Evolutionary conservation across 352 stramenopile genomes (phyloP).

Genomic region (Globisporangium viniferum): DNA sequence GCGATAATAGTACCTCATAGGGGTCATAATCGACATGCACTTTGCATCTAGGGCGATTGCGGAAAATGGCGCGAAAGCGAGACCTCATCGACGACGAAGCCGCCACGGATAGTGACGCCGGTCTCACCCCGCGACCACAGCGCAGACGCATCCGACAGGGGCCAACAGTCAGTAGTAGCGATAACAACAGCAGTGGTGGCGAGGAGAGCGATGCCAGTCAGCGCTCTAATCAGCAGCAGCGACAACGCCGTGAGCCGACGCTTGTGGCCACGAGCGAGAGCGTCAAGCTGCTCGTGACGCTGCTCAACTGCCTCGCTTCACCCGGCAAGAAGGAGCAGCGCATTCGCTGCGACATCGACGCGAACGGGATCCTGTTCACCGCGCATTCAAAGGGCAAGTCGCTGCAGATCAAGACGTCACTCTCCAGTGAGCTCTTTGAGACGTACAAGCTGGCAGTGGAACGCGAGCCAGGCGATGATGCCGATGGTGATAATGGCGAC

Average conservation of each 20-base stretch:
- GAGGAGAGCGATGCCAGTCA: not conserved
- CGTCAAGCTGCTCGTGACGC: slow-evolving; percentile 71
- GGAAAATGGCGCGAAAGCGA: slow-evolving; percentile 8
- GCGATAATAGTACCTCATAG: not conserved
- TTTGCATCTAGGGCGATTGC: not conserved
- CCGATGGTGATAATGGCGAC: slow-evolving; percentile 13
- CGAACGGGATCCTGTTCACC: slow-evolving; percentile 64
- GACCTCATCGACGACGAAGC: not conserved
- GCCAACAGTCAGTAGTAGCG: not conserved
- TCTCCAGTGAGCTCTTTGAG: slow-evolving; percentile 75
- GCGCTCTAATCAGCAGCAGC: not conserved
- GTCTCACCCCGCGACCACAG: not conserved
- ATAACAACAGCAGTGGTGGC: not conserved
- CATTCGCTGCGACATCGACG: slow-evolving; percentile 74
- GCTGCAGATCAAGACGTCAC: slow-evolving; percentile 84
- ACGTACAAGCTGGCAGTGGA: slow-evolving; percentile 41
- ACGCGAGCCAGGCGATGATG: slow-evolving; percentile 8
- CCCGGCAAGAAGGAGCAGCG: slow-evolving; percentile 74
- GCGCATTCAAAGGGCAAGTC: slow-evolving; percentile 82
- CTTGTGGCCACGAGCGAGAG: slow-evolving; percentile 61
- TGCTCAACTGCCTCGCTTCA: slow-evolving; percentile 56
- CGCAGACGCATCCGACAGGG: slow-evolving; percentile 13
- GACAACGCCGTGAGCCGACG: slow-evolving; percentile 23
- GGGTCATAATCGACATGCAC: not conserved
- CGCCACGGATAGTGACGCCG: not conserved